Base-by-base conservation (phyloP, 2,329 filamentous ascomycete genomes). In the Alternaria triticimaculans region DNA sequence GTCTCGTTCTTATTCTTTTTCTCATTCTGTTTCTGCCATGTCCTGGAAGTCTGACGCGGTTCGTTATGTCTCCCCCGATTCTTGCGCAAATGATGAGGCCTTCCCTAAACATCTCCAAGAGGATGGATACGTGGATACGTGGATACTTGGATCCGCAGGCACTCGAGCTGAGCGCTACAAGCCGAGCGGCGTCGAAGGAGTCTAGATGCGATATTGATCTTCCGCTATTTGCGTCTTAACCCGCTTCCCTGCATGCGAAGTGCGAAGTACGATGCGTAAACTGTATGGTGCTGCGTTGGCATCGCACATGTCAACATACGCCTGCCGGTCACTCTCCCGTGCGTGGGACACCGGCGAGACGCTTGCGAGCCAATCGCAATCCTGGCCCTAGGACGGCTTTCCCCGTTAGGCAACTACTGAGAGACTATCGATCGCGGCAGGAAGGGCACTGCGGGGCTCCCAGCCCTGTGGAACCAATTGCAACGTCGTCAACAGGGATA, bases 1-100 rank as follows among this genome's bases (percentile, higher is more conserved):
- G 33, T 37, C 15, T 37, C 33, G 33, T 50, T 60, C 58, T 43
- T 14, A 26, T 60, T 49, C 58, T 60, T 14, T n/a, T 49, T 43
- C 44, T 51, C 21, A 20, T 43, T 43, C 12, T 15, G n/a, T 45
- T 25, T 15, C 20, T 41, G 30, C 14, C 4, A 37, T n/a, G 11
- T 14, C 2, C 23, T 18, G 9, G n/a, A 5, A 41, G 37, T 18
- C 37, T 5, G 4, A 18, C 9, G 6, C 37, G 5, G 2, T 41
- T 41, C 37, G 8, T 33, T 8, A 11, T 53, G 1, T 41, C 12
- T 9, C 37, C 6, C n/a, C 1, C n/a, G 37, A 41, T n/a, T 5
- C n/a, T 18, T 18, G 37, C 37, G 37, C 37, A 18, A 3, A 41
- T 18, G 37, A 18, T 41, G 37, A 41, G 37, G 37, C n/a, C 8